Evolutionary conservation across 805 yeast species (phyloP).

Genomic region (Yamadazyma olivae): DNA sequence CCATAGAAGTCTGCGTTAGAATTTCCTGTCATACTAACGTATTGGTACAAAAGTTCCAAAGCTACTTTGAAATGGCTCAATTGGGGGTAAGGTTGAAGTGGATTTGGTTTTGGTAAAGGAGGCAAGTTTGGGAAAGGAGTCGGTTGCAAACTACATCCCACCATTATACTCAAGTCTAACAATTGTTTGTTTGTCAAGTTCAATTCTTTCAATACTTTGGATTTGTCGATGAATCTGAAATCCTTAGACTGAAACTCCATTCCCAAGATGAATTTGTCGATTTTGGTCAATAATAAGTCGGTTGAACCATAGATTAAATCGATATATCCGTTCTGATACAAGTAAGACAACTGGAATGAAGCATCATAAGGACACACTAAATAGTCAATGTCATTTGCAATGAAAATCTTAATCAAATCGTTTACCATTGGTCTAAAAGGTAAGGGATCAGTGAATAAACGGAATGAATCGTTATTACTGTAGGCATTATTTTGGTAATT

Average conservation of each 20-base stretch:
- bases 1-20: slow-evolving; percentile 37
- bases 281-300: slow-evolving; percentile 62
- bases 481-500: slow-evolving; percentile 10
- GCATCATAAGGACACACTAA: slow-evolving; percentile 82
- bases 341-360: slow-evolving; percentile 74
- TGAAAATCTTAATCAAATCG: slow-evolving; percentile 57
- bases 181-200: slow-evolving; percentile 63
- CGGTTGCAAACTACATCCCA: slow-evolving; percentile 77
- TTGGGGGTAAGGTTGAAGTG: slow-evolving; percentile 38
- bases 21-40: slow-evolving; percentile 21
- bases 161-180: slow-evolving; percentile 69
- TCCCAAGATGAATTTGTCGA: slow-evolving; percentile 70
- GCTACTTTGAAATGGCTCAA: slow-evolving; percentile 39
- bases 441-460: slow-evolving; percentile 49
- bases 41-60: slow-evolving; percentile 36
- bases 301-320: slow-evolving; percentile 84
- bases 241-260: slow-evolving; percentile 65
- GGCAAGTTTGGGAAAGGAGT: slow-evolving; percentile 54
- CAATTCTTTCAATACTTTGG: slow-evolving; percentile 57
- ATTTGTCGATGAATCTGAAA: slow-evolving; percentile 64
- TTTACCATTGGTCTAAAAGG: slow-evolving; percentile 48
- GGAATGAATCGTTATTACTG: slow-evolving; percentile 44
- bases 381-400: slow-evolving; percentile 55
- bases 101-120: slow-evolving; percentile 39
- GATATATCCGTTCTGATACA: slow-evolving; percentile 52